Percentiles rank a stretch among this genome's conserved stretches.
phyloP scores from a whole-genome alignment of 495 filamentous ascomycete genomes.

The Trichoderma orchidacearum region DNA sequence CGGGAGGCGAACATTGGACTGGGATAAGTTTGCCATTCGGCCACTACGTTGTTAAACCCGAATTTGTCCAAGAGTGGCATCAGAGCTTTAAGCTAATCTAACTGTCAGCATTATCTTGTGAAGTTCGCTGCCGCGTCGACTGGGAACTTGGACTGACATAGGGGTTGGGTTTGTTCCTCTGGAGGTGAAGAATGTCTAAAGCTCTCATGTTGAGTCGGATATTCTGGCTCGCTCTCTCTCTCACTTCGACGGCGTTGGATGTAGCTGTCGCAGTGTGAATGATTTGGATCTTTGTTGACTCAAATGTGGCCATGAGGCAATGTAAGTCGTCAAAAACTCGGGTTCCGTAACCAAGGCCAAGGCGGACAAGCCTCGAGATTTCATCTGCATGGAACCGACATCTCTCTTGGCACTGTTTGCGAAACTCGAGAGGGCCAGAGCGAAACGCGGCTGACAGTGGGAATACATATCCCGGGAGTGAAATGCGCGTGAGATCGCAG shows the following conservation, averaged over 20 bases:
- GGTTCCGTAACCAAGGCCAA: background rate
- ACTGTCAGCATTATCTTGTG: background rate
- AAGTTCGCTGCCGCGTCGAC: background rate
- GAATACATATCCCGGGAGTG: constrained; percentile 3
- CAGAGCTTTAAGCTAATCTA: background rate
- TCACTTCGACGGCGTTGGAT: background rate
- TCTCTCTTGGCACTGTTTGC: constrained; percentile 3
- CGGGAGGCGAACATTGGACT: background rate
- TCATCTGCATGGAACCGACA: constrained; percentile 5
- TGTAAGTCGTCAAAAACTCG: constrained; percentile 2
- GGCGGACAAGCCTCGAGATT: background rate
- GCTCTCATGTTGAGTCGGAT: constrained; percentile 1
- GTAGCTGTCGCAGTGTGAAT: constrained; percentile 4
- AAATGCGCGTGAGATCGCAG: background rate
- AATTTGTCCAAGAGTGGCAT: background rate
- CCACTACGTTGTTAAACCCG: background rate
- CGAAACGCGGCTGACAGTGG: constrained; percentile 1
- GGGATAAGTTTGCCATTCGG: background rate
- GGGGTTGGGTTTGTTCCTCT: background rate
- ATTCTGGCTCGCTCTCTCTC: background rate
- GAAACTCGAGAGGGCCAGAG: background rate
- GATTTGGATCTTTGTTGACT: constrained; percentile 5
- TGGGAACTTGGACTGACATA: background rate
- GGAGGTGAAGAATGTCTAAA: background rate
- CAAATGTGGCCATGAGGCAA: constrained; percentile 2